Evolutionary conservation across 768 basidiomycete species (phyloP).

Genomic region (Tephrocybe sp.): DNA sequence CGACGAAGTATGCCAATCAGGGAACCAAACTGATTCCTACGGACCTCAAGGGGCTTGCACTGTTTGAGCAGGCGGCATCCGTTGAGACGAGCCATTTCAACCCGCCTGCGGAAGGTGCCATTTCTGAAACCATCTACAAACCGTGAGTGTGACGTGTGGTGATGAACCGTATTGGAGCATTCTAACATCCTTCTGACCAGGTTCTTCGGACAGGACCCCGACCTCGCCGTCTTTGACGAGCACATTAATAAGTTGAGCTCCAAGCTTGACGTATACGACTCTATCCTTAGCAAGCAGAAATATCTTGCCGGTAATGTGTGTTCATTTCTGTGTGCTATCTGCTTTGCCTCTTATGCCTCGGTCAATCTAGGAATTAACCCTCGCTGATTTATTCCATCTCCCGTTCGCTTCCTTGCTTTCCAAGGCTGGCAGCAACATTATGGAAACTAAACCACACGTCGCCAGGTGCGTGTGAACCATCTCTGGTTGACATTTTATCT

Average conservation of each 20-base stretch:
- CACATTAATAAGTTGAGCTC: constrained; percentile 23
- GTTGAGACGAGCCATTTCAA: constrained; percentile 50
- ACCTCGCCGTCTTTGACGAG: constrained; percentile 22
- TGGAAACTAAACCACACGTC: constrained; percentile 39
- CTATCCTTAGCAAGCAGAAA: constrained; percentile 40
- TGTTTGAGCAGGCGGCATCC: constrained; percentile 40
- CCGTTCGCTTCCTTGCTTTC: constrained; percentile 27
- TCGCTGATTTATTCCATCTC: constrained; percentile 42
- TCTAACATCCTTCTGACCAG: background rate
- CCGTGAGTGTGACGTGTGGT: constrained; percentile 31
- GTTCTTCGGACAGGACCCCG: background rate
- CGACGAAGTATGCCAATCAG: constrained; percentile 43
- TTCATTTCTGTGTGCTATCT: background rate
- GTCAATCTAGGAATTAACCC: constrained; percentile 25
- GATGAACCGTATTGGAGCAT: background rate
- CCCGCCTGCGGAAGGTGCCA: constrained; percentile 28
- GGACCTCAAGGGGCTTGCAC: constrained; percentile 28
- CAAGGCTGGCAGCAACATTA: constrained; percentile 19
- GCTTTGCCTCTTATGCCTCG: background rate
- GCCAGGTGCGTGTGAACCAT: constrained; percentile 28
- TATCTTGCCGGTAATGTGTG: constrained; percentile 49
- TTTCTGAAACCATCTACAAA: constrained; percentile 46
- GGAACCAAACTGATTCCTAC: constrained; percentile 45
- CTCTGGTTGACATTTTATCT: background rate
- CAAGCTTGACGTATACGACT: constrained; percentile 43